phyloP scores from a whole-genome alignment of 2,329 filamentous ascomycete species.

The Colletotrichum kahawae region DNA sequence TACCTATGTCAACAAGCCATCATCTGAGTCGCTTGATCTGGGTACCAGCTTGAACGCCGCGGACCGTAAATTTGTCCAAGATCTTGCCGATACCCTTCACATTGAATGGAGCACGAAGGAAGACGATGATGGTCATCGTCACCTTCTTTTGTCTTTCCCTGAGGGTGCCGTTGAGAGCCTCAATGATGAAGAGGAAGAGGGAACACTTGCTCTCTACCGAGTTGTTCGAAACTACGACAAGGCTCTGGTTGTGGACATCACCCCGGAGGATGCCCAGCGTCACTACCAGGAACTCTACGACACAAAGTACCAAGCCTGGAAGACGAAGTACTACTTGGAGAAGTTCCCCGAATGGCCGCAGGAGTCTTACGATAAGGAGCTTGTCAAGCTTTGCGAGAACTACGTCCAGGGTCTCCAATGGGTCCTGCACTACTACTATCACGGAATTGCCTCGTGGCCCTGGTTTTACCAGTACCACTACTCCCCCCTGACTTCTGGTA shows the following conservation, averaged over 20 bases:
- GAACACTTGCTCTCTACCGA: conserved; percentile 82
- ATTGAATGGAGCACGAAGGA: conserved; percentile 63
- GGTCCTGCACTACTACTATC: conserved; percentile 98
- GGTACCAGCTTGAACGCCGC: conserved; percentile 75
- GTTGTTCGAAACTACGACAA: conserved; percentile 92
- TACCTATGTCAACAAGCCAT: conserved; percentile 77
- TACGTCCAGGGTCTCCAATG: conserved; percentile 98
- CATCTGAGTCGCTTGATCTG: conserved; percentile 72
- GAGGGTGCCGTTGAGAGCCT: conserved; percentile 66
- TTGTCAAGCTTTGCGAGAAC: conserved; percentile 86
- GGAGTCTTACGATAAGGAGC: conserved; percentile 75
- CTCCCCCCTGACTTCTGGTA: conserved; percentile 91
- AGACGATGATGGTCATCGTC: conserved; percentile 60
- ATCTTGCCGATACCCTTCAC: conserved; percentile 71
- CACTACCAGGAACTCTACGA: conserved; percentile 87
- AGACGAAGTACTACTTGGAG: conserved; percentile 87
- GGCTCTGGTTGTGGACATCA: conserved; percentile 81
- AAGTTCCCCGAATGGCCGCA: conserved; percentile 90
- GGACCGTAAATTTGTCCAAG: conserved; percentile 92
- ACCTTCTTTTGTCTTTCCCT: conserved; percentile 57
- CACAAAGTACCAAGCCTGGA: conserved; percentile 89
- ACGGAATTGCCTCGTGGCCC: conserved; percentile 95
- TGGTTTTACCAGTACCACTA: conserved; percentile 99
- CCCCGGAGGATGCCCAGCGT: conserved; percentile 77
- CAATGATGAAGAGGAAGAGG: conserved; percentile 80